Conservation (phyloP, 345 rosid species). For the Theobroma cacao region DNA sequence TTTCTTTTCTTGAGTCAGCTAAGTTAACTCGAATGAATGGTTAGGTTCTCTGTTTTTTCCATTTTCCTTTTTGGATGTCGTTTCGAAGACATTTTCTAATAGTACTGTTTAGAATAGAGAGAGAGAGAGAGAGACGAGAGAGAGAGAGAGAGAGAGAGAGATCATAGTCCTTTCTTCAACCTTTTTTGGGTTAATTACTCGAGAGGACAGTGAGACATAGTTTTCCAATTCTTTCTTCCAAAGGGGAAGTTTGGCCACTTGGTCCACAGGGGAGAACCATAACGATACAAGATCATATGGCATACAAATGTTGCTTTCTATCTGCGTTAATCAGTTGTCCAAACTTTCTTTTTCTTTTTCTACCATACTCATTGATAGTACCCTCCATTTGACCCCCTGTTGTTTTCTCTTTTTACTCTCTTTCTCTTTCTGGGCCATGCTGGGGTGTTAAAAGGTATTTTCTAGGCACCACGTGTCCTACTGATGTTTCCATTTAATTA, state of each 20-base stretch:
- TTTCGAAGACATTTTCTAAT: background rate
- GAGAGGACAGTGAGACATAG: background rate
- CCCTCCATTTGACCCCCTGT: background rate
- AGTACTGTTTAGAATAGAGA: too few species aligned
- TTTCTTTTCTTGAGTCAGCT: background rate
- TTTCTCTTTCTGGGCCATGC: slow-evolving; percentile 7
- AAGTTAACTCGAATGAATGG: slow-evolving; percentile 9
- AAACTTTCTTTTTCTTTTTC: background rate
- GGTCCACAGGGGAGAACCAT: background rate
- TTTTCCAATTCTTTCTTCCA: background rate
- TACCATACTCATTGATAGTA: background rate
- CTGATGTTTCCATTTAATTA: background rate
- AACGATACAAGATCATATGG: slow-evolving; percentile 17
- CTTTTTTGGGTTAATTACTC: background rate
- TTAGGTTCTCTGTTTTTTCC: background rate
- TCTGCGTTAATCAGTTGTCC: slow-evolving; percentile 13
- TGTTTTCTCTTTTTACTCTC: background rate
- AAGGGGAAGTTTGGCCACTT: background rate
- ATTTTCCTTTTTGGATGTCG: too few species aligned
- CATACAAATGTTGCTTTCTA: background rate
- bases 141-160: too few species aligned
- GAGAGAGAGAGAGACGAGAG: too few species aligned
- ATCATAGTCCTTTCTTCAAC: background rate
- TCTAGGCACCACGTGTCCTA: background rate
- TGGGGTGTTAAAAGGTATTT: background rate